phyloP scores from a whole-genome alignment of 2,329 filamentous ascomycete species.

The Blastomyces gilchristii region DNA sequence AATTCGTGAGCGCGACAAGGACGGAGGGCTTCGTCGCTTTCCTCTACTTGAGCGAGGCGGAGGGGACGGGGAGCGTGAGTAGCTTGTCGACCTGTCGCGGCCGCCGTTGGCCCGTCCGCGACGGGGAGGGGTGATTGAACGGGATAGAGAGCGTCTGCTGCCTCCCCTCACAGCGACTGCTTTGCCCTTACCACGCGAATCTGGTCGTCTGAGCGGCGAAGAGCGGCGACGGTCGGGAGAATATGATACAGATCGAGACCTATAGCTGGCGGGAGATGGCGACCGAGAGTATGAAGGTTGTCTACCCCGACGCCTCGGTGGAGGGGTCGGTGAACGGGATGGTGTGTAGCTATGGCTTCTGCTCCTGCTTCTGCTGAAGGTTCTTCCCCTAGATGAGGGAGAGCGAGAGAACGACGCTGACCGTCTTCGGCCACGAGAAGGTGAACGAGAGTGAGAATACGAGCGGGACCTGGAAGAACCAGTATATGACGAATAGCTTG shows the following conservation, averaged over 20 bases:
- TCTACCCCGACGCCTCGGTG: constrained; percentile 19
- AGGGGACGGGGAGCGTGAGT: constrained; percentile 12
- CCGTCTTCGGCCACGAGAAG: constrained; percentile 25
- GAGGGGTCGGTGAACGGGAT: constrained; percentile 28
- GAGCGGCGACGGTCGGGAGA: constrained; percentile 20
- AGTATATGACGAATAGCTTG: constrained; percentile 65
- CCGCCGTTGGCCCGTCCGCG: background rate
- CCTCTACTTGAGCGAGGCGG: constrained; percentile 14
- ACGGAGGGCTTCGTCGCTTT: constrained; percentile 26
- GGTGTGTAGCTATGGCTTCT: constrained; percentile 30
- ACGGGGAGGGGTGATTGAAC: constrained; percentile 24
- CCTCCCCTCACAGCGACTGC: constrained; percentile 18
- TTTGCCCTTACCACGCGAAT: constrained; percentile 17
- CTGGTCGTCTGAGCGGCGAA: constrained; percentile 11
- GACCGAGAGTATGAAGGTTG: constrained; percentile 29
- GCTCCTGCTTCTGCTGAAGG: constrained; percentile 21
- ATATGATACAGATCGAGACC: constrained; percentile 20
- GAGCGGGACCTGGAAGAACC: constrained; percentile 32
- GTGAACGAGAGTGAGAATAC: constrained; percentile 36
- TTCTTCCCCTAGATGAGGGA: constrained; percentile 23
- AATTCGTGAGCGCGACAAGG: constrained; percentile 18
- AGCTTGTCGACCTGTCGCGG: constrained; percentile 18
- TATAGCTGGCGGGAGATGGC: constrained; percentile 19
- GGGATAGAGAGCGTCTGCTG: constrained; percentile 22
- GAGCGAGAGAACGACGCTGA: constrained; percentile 27